Percentiles rank a stretch among this genome's conserved stretches.
These are phyloP conservation scores for maize (Zea mays) DNA, from an alignment of 176 grass and related monocot genomes.

Conservation along the genomic window Zm-B73-REFERENCE-NAM-5.0 NC_050103.1:179605501-179606000, in stretches of 20 bases:
- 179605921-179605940: neutral
- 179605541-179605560: constrained; percentile 99
- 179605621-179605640: neutral
- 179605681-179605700: neutral
- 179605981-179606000: neutral
- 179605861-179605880: neutral
- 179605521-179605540: constrained; percentile 70
- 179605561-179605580: constrained; percentile 94
- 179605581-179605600: constrained; percentile 95
- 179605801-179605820: neutral
- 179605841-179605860: neutral
- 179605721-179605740: neutral
- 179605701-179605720: neutral
- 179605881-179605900: neutral
- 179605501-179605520: neutral
- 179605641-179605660: constrained; percentile 19
- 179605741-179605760: neutral
- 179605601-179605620: constrained; percentile 57
- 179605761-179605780: neutral
- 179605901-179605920: neutral
- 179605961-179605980: neutral
- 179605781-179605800: neutral
- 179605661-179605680: constrained; percentile 32
- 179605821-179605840: neutral
- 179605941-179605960: neutral